phyloP scores from a whole-genome alignment of 23 red algal species.

The Agarophyton chilense region DNA sequence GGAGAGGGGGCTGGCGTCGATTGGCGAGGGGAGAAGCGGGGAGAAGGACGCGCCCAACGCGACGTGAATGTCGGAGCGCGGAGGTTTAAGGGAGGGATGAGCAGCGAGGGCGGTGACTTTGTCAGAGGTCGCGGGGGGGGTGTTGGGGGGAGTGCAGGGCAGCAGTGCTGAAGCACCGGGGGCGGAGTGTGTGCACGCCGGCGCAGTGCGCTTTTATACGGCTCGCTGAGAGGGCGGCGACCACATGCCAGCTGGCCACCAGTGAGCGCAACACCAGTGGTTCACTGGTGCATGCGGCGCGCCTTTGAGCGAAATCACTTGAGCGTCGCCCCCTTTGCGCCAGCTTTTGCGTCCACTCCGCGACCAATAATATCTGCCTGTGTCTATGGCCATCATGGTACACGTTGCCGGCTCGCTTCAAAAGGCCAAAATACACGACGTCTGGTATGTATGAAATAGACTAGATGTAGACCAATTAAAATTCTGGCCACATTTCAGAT shows the following conservation, averaged over 20 bases:
- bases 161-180: conserved; percentile 26
- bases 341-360: too few relatives aligned
- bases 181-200: neutral
- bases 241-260: neutral
- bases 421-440: too few relatives aligned
- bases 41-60: neutral
- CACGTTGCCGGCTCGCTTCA: too few relatives aligned
- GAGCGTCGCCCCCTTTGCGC: too few relatives aligned
- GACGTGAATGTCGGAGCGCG: neutral
- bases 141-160: neutral
- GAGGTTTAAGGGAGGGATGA: neutral
- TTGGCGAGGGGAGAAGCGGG: neutral
- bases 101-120: neutral
- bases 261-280: neutral
- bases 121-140: neutral
- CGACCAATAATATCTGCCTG: too few relatives aligned
- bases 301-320: too few relatives aligned
- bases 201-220: neutral
- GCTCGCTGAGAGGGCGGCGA: too few relatives aligned
- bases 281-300: neutral
- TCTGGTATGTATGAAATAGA: too few relatives aligned
- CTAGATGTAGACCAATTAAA: too few relatives aligned
- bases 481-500: too few relatives aligned
- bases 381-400: too few relatives aligned
- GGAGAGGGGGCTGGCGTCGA: neutral